These are phyloP conservation scores for Aspergillus eucalypticola DNA, from an alignment of 2,329 filamentous ascomycete genomes.

Conservation along the genomic window DNA sequence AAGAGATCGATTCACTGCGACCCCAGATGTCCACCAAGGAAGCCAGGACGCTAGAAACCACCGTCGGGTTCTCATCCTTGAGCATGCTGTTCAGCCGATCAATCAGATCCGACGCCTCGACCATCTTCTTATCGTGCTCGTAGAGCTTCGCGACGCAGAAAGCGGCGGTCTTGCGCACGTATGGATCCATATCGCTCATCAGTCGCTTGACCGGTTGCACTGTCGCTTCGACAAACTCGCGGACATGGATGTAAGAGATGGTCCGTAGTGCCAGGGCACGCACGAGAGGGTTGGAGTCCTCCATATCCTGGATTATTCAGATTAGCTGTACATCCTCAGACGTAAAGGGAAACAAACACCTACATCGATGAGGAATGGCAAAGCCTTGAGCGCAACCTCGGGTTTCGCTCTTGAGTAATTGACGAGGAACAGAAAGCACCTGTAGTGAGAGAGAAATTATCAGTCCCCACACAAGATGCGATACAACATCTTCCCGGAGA, in stretches of 20 bases:
- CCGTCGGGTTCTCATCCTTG: slow-evolving; percentile 94
- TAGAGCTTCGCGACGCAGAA: slow-evolving; percentile 97
- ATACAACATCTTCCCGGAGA: not conserved
- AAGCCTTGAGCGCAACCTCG: slow-evolving; percentile 88
- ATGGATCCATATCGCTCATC: slow-evolving; percentile 84
- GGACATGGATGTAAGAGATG: slow-evolving; percentile 96
- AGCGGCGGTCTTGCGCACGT: slow-evolving; percentile 95
- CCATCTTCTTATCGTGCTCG: slow-evolving; percentile 87
- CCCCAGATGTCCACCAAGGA: slow-evolving; percentile 98
- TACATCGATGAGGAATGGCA: slow-evolving; percentile 82
- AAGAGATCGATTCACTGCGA: slow-evolving; percentile 91
- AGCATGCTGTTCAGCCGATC: slow-evolving; percentile 86
- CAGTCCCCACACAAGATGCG: not conserved
- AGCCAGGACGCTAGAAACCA: slow-evolving; percentile 90
- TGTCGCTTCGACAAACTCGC: slow-evolving; percentile 90
- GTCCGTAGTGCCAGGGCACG: slow-evolving; percentile 89
- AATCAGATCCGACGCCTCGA: slow-evolving; percentile 89
- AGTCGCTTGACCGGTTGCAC: slow-evolving; percentile 80
- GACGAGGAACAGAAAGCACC: slow-evolving; percentile 96
- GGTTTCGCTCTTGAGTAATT: slow-evolving; percentile 96
- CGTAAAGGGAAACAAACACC: slow-evolving; percentile 25
- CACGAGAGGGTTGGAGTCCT: slow-evolving; percentile 87
- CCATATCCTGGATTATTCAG: slow-evolving; percentile 69
- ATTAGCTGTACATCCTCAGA: slow-evolving; percentile 9
- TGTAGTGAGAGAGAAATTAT: slow-evolving; percentile 39